A percentile compares a stretch with the other conserved stretches of the same genome.
Evolutionary conservation across 1,284 basidiomycete genomes (phyloP).

Genomic region (Tylopilus orsonianus): DNA sequence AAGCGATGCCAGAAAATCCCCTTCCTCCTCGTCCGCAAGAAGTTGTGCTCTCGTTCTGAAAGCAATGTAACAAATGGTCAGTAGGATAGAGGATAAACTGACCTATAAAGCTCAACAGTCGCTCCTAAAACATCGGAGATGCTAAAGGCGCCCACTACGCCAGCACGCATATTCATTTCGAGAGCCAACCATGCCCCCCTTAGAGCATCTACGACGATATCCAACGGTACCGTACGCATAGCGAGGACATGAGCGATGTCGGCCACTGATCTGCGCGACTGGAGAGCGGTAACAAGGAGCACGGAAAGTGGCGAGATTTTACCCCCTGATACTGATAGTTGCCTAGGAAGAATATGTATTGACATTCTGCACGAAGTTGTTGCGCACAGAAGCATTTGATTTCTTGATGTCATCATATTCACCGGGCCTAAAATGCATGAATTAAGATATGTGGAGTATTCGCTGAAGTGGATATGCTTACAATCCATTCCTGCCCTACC

Average conservation of each 20-base stretch:
- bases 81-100: conserved; percentile 17
- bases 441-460: conserved; percentile 4
- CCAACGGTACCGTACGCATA: conserved; percentile 37
- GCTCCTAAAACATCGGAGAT: conserved; percentile 52
- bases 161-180: conserved; percentile 38
- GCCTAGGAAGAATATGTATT: conserved; percentile 50
- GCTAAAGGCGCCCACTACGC: conserved; percentile 31
- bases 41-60: conserved; percentile 39
- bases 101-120: conserved; percentile 59
- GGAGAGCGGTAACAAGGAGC: conserved; percentile 44
- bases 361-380: conserved; percentile 45
- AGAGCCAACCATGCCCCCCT: conserved; percentile 43
- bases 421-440: conserved; percentile 44
- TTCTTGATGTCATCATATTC: conserved; percentile 53
- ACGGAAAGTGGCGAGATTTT: conserved; percentile 31
- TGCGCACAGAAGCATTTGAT: conserved; percentile 51
- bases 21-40: conserved; percentile 36
- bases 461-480: conserved; percentile 31
- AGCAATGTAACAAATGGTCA: conserved; percentile 5
- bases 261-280: conserved; percentile 45
- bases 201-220: conserved; percentile 45
- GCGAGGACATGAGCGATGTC: conserved; percentile 57
- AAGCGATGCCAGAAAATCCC: conserved; percentile 42
- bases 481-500: conserved; percentile 47
- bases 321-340: conserved; percentile 26